Base-by-base conservation (phyloP, 257 asterid species). In the Penstemon barbatus region DNA sequence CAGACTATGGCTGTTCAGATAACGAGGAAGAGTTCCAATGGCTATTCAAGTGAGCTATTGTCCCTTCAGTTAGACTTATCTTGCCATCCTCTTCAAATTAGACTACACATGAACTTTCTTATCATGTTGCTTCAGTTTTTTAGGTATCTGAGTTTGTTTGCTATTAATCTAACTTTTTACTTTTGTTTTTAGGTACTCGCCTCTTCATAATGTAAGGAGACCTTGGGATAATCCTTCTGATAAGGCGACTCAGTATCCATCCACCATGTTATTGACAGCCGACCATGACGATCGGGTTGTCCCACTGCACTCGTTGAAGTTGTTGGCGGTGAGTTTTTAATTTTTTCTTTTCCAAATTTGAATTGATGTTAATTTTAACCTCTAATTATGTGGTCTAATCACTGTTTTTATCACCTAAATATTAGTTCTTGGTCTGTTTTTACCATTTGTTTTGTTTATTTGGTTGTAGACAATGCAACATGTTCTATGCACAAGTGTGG, bases 231-330 rank as follows among this genome's bases (percentile, higher is more conserved):
- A 74, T 57, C 74, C 77, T 71, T 63, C 55, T 2, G 75, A 75
- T 75, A 68, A 75, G 69, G 70, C 13, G 42, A 70, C 65, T 63
- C 98, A 87, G 74, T 94, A 91, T 67, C 99, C 97, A 57, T 76
- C 97, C 54, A 87, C 92, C 63, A 94, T 94, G 98, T 61, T 94
- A 70, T 75, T 94, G 74, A 94, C 98, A 5, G 99, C 99, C 8
- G 98, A 94, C 79, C 99, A 94, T 45, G 99, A 94, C 70, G 99
- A 94, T 78, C 87, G 99, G 2, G 99, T 94, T 5, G 99, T 94
- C 73, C 99, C 99, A 33, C 82, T 89, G 55, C 99, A 94, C 87
- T 87, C 99, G 0, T 79, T 94, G 69, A 91, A 94, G 78, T 78
- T 91, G 19, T 79, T 94, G 71, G 98, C 99, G 50, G 99, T 94